A percentile compares a stretch with the other conserved stretches of the same genome.
phyloP scores from a whole-genome alignment of 192 early-diverging fungal species.

The Globomyces pollinis-pini region DNA sequence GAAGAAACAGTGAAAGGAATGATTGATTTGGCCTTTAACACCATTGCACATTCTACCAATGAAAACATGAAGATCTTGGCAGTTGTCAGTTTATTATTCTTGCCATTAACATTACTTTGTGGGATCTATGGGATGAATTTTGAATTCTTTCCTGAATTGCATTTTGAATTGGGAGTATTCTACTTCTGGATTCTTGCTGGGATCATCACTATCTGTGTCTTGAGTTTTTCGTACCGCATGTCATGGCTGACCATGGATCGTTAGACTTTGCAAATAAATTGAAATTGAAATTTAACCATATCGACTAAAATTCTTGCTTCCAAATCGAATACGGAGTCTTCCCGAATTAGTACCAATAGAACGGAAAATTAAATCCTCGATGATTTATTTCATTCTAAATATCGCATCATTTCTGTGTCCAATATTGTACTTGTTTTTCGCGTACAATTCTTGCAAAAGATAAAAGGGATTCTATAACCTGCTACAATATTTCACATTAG shows the following conservation, averaged over 20 bases:
- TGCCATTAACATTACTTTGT: slow-evolving; percentile 27
- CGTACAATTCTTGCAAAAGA: too few relatives aligned
- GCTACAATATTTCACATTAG: too few relatives aligned
- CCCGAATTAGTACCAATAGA: too few relatives aligned
- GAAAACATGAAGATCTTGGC: slow-evolving; percentile 34
- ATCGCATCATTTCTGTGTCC: too few relatives aligned
- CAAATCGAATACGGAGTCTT: too few relatives aligned
- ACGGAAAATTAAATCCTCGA: too few relatives aligned
- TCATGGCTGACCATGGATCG: neutral
- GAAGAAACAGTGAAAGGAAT: slow-evolving; percentile 17
- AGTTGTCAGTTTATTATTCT: slow-evolving; percentile 22
- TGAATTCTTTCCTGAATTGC: slow-evolving; percentile 22
- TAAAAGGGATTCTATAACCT: too few relatives aligned
- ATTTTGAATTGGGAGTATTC: neutral
- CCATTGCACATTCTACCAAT: slow-evolving; percentile 30
- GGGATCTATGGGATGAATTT: slow-evolving; percentile 40
- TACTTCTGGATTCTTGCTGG: slow-evolving; percentile 8
- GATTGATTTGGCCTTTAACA: slow-evolving; percentile 29
- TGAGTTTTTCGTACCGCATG: neutral
- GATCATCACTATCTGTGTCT: neutral
- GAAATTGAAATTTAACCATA: too few relatives aligned
- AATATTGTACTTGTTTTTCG: too few relatives aligned
- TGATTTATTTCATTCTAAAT: too few relatives aligned
- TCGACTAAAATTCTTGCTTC: too few relatives aligned
- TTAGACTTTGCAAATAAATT: too few relatives aligned